A percentile compares a stretch with the other conserved stretches of the same genome.
These are phyloP conservation scores for Agaricus blazei DNA, from an alignment of 768 basidiomycete species.

Conservation along the genomic window DNA sequence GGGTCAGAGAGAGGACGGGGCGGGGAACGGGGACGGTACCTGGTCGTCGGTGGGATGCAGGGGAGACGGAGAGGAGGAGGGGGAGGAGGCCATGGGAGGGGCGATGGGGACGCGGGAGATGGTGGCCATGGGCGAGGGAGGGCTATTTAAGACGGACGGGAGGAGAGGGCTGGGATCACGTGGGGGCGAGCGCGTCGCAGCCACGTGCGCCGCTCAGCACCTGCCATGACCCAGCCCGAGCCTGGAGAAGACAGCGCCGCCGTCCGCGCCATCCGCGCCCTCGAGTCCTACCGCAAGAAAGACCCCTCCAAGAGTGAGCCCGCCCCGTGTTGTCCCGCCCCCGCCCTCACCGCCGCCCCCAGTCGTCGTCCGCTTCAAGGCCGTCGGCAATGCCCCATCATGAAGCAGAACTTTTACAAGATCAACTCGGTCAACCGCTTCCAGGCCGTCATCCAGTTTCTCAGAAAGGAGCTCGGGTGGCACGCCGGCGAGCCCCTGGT, in stretches of 20 bases:
- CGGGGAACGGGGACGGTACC: constrained; percentile 34
- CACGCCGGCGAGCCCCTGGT: constrained; percentile 84
- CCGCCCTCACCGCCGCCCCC: background rate
- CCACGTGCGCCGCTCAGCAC: background rate
- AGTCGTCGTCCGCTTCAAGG: constrained; percentile 98
- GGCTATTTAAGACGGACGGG: constrained; percentile 2
- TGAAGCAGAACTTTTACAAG: constrained; percentile 99
- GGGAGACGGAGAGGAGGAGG: constrained; percentile 32
- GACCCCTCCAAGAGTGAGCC: constrained; percentile 68
- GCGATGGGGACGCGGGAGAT: constrained; percentile 34
- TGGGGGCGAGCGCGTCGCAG: background rate
- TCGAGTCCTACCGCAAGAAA: constrained; percentile 86
- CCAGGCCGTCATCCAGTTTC: constrained; percentile 90
- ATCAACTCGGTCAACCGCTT: constrained; percentile 93
- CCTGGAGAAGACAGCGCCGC: too few species aligned
- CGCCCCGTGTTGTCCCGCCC: background rate
- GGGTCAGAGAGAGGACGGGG: constrained; percentile 16
- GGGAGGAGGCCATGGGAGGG: constrained; percentile 32
- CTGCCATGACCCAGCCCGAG: background rate
- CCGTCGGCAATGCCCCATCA: constrained; percentile 95
- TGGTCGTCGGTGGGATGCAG: constrained; percentile 68
- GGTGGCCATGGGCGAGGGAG: constrained; percentile 16
- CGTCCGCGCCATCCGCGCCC: constrained; percentile 49
- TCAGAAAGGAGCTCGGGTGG: constrained; percentile 86
- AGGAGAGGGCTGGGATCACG: background rate